Evolutionary conservation across 192 early-diverging fungal species (phyloP), one percentile per base, ranked within the genome.

Genomic region (Entomortierella parvispora): DNA sequence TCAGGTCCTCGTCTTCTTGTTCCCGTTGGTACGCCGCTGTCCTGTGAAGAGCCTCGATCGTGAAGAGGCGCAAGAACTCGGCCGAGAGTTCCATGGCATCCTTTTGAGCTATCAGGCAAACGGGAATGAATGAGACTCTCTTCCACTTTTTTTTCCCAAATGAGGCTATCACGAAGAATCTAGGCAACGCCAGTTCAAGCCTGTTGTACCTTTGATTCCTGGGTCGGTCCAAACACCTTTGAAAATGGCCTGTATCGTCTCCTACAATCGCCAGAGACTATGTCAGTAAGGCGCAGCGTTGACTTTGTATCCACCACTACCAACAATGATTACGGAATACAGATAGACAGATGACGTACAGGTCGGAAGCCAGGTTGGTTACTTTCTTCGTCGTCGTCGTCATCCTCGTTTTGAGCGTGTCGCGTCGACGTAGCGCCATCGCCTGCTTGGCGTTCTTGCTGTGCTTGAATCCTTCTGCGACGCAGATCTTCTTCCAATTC

Each of bases 11-110:
- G 32, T 68, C 65, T n/a, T 77, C 74, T 25, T 77, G 74, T 58
- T 77, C 74, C 60, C 65, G 65, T 40, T 77, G 74, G 44, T 77
- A 77, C 25, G 60, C 79, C 28, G 62, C 79, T 3, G 79, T 65
- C 23, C 79, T 55, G 42, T 81, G 79, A n/a, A 81, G 29, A 2
- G 79, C 79, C 14, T 81, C 79, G 20, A 81, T 74, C 20, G 79
- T 81, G 48, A 81, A 81, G 28, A 81, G 40, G 4, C 79, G 54
- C 40, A 81, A 28, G 26, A 69, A 71, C 51, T 81, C 79, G 17
- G 70, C 53, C 42, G 79, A 74, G 22, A 81, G 37, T 28, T 69
- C 34, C 47, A 81, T 15, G 3, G 79, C 79, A 7, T 81, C 79
- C 29, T 65, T 81, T 8, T 71, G 61, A 4, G 57, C 79, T 81